Evolutionary conservation across 768 basidiomycete species (phyloP), one percentile per base, ranked within the genome.

Genomic region (Tricholoma sp.): DNA sequence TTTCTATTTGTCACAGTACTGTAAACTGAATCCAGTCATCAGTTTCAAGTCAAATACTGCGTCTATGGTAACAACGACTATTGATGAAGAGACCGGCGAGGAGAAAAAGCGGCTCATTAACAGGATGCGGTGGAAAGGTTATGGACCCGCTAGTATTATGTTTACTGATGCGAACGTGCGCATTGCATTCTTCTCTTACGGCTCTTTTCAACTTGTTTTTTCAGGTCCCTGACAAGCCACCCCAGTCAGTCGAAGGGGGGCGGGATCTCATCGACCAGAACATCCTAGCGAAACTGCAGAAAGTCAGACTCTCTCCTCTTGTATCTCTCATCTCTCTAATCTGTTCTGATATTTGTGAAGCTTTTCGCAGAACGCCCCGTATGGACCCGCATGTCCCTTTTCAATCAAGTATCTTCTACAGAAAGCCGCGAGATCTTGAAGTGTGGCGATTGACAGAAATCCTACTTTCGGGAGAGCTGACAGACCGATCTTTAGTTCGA

Each of bases 371-470:
- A 85, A 56, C 81, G 96, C 24, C 92, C 94, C 0, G 74, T 96
- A 8, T 98, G 95, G 94, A 91, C 91, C 1, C 81, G 94, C n/a
- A 77, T 80, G 59, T 89, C 91, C 0, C 73, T 98, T 6, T 81
- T 92, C 61, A 94, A 91, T 60, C 93, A 94, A 64, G 84, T 97
- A 56, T 74, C 80, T 6, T 71, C 80, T 1, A 68, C 77, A 1
- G 91, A 95, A 62, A 74, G 82, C 12, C 79, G 88, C 50, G 83
- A 88, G 58, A 81, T 94, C 24, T 74, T 84, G 60, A 90, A 91
- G 95, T 95, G 61, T 47, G 82, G 63, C 31, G n/a, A 8, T 52
- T 51, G n/a, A 10, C 24, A 24, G 28, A 29, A n/a, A 28, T 24
- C 17, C 17, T 24, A 20, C 29, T 18, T 15, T 18, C 17, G 8